Base-by-base conservation (phyloP, 108 stramenopile genomes). In the Conticribra weissflogii region DNA sequence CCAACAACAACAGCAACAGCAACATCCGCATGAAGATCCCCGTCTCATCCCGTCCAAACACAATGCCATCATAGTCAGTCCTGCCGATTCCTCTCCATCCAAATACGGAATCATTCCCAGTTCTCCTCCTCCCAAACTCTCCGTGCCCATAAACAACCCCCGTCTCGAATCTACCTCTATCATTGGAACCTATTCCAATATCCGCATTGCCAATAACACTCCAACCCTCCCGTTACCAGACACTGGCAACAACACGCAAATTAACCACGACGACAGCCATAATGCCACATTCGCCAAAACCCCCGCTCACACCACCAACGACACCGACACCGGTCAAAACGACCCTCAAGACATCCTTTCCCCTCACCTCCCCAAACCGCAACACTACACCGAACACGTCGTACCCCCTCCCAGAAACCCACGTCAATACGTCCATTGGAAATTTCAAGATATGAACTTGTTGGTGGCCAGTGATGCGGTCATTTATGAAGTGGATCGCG, bases 391-490 rank as follows among this genome's bases (percentile, higher is more conserved):
- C 23, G 49, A 50, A 19, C 72, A 67, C 9, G 69, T 56, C 29
- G 49, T 85, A 14, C 59, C 83, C 17, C 70, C 73, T 18, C 75
- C 77, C 0, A 47, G 67, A 3, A 76, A 68, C 15, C 79, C 88
- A 46, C 71, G 86, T 29, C 86, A 91, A 65, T 94, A 91, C 52
- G 28, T 88, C 0, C 36, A 78, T 30, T 94, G 90, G 90, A 83
- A 87, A 31, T 94, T 91, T 78, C 76, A 82, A n/a, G 87, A 85
- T 27, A 77, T 86, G 75, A 85, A 90, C 18, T 54, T 91, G 29
- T 72, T 91, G 24, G 83, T 94, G 3, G 90, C 86, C 14, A 86
- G 87, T 49, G 90, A 94, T 81, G 88, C 87, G 5, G 44, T 88
- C 0, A 74, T 88, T 17, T 83, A 77, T 32, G 36, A 41, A 28